Conservation (phyloP, 805 yeast species). For the Yarrowia divulgata region DNA sequence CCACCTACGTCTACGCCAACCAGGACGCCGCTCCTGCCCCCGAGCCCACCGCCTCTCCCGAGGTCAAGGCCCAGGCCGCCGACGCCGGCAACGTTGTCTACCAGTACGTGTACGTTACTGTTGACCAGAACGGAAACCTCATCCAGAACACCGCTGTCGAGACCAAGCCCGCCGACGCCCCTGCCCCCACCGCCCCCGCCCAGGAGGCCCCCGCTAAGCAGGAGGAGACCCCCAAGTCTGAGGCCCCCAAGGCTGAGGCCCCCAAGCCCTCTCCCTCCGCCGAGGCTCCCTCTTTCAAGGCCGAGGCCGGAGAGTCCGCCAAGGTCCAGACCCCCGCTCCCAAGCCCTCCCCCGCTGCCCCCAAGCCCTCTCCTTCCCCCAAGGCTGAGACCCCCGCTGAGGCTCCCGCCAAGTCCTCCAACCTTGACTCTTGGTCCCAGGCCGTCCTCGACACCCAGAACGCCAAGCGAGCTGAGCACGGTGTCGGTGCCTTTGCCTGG, state of each 20-base stretch:
- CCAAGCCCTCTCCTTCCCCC: slow-evolving; percentile 21
- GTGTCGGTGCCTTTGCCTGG: slow-evolving; percentile 60
- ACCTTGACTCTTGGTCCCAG: slow-evolving; percentile 41
- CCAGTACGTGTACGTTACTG: slow-evolving; percentile 57
- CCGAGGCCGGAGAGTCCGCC: slow-evolving; percentile 15
- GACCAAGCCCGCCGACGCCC: slow-evolving; percentile 15
- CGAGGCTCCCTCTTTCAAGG: slow-evolving; percentile 10
- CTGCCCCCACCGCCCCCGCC: not conserved
- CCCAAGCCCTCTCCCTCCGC: too few relatives aligned
- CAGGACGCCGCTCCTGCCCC: slow-evolving; percentile 40
- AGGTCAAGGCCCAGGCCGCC: slow-evolving; percentile 39
- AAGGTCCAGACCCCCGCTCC: slow-evolving; percentile 25
- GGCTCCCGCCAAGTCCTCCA: not conserved
- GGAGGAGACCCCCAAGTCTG: not conserved
- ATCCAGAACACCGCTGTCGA: slow-evolving; percentile 43
- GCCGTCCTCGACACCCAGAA: slow-evolving; percentile 45
- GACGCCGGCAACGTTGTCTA: slow-evolving; percentile 43
- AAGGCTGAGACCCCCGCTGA: slow-evolving; percentile 18
- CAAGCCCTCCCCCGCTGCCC: slow-evolving; percentile 19
- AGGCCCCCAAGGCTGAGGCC: slow-evolving; percentile 16
- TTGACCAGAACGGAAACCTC: slow-evolving; percentile 52
- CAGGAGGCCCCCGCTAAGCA: slow-evolving; percentile 8
- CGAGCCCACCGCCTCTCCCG: slow-evolving; percentile 39
- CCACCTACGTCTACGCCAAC: slow-evolving; percentile 39
- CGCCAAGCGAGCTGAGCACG: slow-evolving; percentile 46